Base-by-base conservation (phyloP, 129 eudicot species). In the Deinandra increscens region DNA sequence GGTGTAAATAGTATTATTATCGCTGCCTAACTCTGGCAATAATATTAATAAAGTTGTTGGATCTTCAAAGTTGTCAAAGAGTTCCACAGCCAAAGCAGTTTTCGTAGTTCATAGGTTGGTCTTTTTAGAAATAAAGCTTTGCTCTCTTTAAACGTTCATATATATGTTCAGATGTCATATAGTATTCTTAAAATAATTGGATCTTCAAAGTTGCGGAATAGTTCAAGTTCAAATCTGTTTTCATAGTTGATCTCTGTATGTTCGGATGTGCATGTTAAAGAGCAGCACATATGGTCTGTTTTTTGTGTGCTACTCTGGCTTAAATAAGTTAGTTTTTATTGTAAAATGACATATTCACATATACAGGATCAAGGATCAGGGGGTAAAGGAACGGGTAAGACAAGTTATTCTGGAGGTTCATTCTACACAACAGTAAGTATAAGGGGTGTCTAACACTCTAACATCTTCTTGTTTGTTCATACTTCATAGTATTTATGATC, bases 331-430 rank as follows among this genome's bases (percentile, higher is more conserved):
- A 38, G 1, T 74, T 22, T 22, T 4, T 15, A 20, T 37, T 51
- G 55, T 64, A 15, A 74, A 23, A 51, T 38, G 7, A 36, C n/a
- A 14, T 58, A 29, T 58, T 58, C 39, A 14, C 49, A 22, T 45
- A 38, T 23, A 53, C 81, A 84, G 85, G 86, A 78, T 44, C 79
- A 59, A n/a, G 67, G 72, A 74, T 26, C 72, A 50, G 65, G 72
- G 31, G 92, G 81, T 26, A 84, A 79, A 75, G 74, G 81, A 33
- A 51, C 75, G 2, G 81, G 82, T 1, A 78, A 78, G 58, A 66
- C 83, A 26, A 86, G 73, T 46, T 80, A 63, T 43, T 48, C 78
- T 55, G 87, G 96, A 71, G 93, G 89, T 80, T 73, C 84, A 66
- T 88, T 83, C 71, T 86, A 72, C 77, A 75, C 82, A 1, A 53